Base-by-base conservation (phyloP, 2,329 filamentous ascomycete genomes). In the Erysiphe neolycopersici region DNA sequence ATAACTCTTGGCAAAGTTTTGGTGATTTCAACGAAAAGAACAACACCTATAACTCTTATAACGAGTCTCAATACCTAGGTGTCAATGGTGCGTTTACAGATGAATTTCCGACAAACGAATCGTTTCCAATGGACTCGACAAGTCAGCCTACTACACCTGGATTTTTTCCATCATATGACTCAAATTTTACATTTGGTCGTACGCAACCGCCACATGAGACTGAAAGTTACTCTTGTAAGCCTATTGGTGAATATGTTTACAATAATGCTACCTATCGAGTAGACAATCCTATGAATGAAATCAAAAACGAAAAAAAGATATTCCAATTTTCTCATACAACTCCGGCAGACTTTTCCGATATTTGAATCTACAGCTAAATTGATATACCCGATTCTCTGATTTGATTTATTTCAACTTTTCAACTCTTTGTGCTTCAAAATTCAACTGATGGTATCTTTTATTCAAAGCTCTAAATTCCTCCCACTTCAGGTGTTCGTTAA, bases 251-350 rank as follows among this genome's bases (percentile, higher is more conserved):
- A 40, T 56, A 56, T 38, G 41, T 49, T 1, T 56, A 54, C 43
- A 50, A 51, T 3, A 52, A 55, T 16, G 33, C 38, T 4, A 43
- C 47, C 4, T 44, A 44, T n/a, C 38, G 37, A 2, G 22, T 46
- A 13, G 36, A 18, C 14, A 47, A 46, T n/a, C 42, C 51, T 41
- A 50, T 50, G 11, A 49, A 53, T 6, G 46, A 52, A 18, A 47
- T 47, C 38, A 48, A 46, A 3, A 53, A 53, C 8, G 41, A 26
- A 26, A 53, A 56, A 39, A 55, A 55, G 45, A 54, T 50, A 13
- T 57, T 56, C 36, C 54, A 56, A 44, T 57, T 57, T 41, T 56
- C 53, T 14, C 54, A 57, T 38, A 52, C 49, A 14, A 57, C 55
- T 8, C 45, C 53, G 14, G 55, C 55, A n/a, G 54, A 57, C 45